A percentile compares a stretch with the other conserved stretches of the same genome.
Conservation (phyloP, 2,329 filamentous ascomycete genomes). For the Beauveria caledonica region DNA sequence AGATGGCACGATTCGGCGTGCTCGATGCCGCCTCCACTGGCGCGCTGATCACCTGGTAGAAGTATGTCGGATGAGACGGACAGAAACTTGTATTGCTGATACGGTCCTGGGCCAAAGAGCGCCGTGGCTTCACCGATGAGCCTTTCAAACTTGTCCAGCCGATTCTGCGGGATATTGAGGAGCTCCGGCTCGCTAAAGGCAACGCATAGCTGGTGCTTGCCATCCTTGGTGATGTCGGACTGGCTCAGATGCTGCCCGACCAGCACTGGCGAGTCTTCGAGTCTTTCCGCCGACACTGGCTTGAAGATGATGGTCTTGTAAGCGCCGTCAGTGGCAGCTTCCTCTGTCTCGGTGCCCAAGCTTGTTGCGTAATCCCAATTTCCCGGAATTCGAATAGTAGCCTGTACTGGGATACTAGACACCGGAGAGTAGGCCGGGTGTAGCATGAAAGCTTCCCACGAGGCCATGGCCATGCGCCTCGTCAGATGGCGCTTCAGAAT, state of each 20-base stretch:
- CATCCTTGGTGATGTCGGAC: not conserved
- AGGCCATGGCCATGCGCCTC: conserved; percentile 6
- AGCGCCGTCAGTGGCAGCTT: not conserved
- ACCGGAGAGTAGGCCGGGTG: not conserved
- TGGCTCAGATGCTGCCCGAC: conserved; percentile 1
- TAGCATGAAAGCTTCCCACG: conserved; percentile 9
- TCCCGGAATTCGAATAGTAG: not conserved
- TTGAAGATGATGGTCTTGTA: not conserved
- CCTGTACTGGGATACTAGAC: not conserved
- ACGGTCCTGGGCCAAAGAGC: conserved; percentile 4
- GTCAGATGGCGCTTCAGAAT: conserved; percentile 1
- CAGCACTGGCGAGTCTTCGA: conserved; percentile 11
- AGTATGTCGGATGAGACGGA: not conserved
- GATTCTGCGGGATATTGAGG: not conserved
- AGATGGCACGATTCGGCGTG: conserved; percentile 9
- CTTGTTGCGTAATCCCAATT: conserved; percentile 8
- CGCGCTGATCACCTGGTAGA: not conserved
- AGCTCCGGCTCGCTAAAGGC: not conserved
- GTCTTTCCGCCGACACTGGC: not conserved
- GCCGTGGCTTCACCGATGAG: not conserved
- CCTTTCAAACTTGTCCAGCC: conserved; percentile 3
- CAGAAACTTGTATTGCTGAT: not conserved
- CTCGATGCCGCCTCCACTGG: not conserved
- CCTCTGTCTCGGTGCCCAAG: not conserved
- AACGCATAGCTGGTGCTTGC: conserved; percentile 10